Evolutionary conservation across 2,329 filamentous ascomycete genomes (phyloP), one percentile per base, ranked within the genome.

Genomic region (Graphiopsis chlorocephala): DNA sequence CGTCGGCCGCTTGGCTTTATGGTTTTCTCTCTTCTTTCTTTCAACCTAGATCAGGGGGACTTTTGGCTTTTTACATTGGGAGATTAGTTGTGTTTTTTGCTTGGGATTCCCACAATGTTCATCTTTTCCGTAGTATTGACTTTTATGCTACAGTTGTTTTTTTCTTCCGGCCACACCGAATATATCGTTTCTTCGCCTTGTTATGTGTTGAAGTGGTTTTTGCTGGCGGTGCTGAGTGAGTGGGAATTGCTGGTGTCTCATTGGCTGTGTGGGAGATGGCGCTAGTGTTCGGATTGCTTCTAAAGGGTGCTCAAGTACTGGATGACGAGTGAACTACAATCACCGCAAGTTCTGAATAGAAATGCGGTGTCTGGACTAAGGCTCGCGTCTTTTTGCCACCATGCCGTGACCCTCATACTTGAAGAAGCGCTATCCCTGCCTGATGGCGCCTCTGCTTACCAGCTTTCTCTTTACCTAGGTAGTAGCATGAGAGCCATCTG

Each of bases 11-110:
- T 23, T 56, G 12, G 28, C 20, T 12, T 33, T 15, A 31, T 26
- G 17, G 28, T 55, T 20, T 56, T 31, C 26, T 52, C 28, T 52
- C 25, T 52, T 28, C 23, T 28, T 52, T 53, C 26, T 45, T 35
- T 38, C 31, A 56, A 56, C 53, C 53, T 56, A 56, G 53, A 56
- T 56, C 31, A 38, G 17, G 53, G 53, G n/a, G n/a, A 56, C n/a
- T 25, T 56, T 56, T 56, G 29, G 53, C 31, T 56, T 38, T 25
- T 15, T 23, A 23, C 23, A 23, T 17, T 3, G 31, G 11, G n/a
- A 31, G 53, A 20, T 56, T 55, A 11, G 31, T 15, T 56, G 20
- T 23, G 17, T 56, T 29, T 12, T 20, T 17, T 31, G 48, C 29
- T 23, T 55, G 29, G n/a, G 20, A 56, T 56, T 56, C 31, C 29